Evolutionary conservation across 495 filamentous ascomycete species (phyloP).

Genomic region (Penicillium egyptiacum): DNA sequence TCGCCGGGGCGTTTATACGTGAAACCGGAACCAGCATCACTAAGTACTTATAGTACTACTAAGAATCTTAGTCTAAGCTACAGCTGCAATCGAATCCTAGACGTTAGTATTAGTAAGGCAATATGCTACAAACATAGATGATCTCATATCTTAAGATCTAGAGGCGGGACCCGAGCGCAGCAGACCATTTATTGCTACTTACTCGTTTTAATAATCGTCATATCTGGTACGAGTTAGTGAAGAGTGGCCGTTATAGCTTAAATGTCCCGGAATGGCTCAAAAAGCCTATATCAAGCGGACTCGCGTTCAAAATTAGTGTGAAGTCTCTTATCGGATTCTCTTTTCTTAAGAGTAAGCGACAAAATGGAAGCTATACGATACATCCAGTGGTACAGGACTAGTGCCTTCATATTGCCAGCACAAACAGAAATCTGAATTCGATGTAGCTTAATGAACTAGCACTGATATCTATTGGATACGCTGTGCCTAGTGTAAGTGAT

Average conservation of each 20-base stretch:
- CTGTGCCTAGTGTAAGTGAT: too few relatives aligned
- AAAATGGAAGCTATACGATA: slow-evolving; percentile 33
- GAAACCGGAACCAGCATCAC: slow-evolving; percentile 32
- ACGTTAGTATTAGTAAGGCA: slow-evolving; percentile 35
- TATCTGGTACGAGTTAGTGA: slow-evolving; percentile 49
- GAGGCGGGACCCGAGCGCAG: slow-evolving; percentile 32
- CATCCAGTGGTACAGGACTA: slow-evolving; percentile 40
- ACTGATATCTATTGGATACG: slow-evolving; percentile 27
- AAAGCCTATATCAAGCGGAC: slow-evolving; percentile 24
- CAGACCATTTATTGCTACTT: slow-evolving; percentile 45
- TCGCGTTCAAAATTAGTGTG: slow-evolving; percentile 32
- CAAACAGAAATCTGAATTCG: slow-evolving; percentile 8
- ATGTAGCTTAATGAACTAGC: slow-evolving; percentile 24
- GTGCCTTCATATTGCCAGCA: slow-evolving; percentile 24
- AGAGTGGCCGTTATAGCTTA: slow-evolving; percentile 13
- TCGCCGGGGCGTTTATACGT: slow-evolving; percentile 44
- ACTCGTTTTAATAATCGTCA: slow-evolving; percentile 52
- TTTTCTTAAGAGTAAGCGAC: slow-evolving; percentile 27
- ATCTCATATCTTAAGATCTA: slow-evolving; percentile 44
- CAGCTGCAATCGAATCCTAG: slow-evolving; percentile 30
- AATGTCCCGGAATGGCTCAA: slow-evolving; percentile 31
- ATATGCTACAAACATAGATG: slow-evolving; percentile 48
- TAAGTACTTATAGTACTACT: slow-evolving; percentile 43
- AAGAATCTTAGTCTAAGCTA: slow-evolving; percentile 41
- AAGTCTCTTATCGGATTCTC: slow-evolving; percentile 35